Evolutionary conservation across 2,329 filamentous ascomycete genomes (phyloP).

Genomic region (Salinomyces thailandicus): DNA sequence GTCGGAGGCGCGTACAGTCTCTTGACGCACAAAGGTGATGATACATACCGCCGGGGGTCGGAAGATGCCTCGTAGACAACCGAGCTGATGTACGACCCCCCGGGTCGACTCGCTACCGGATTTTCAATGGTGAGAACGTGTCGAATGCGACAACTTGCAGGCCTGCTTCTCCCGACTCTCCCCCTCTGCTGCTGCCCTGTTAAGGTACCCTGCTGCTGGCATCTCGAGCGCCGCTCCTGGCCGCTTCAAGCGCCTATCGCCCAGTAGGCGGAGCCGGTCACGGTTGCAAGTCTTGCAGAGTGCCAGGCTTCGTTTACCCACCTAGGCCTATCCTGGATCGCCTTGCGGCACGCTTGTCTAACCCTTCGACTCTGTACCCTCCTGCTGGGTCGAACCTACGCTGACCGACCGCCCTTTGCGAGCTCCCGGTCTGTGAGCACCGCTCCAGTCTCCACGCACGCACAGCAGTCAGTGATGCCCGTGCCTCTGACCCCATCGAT

Average conservation of each 20-base stretch:
- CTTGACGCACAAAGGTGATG: too few species aligned
- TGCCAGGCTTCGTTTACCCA: not conserved
- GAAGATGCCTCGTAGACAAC: not conserved
- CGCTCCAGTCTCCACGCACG: too few species aligned
- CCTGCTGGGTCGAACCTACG: not conserved
- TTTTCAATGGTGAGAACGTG: not conserved
- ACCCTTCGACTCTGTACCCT: not conserved
- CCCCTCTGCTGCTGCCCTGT: too few species aligned
- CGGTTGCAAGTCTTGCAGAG: not conserved
- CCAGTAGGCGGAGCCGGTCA: not conserved
- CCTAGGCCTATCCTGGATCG: not conserved
- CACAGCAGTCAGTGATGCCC: not conserved
- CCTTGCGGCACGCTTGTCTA: not conserved
- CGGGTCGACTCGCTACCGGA: not conserved
- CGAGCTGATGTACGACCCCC: not conserved
- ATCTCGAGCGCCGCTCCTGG: not conserved
- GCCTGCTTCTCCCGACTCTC: too few species aligned
- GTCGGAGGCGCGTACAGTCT: too few species aligned
- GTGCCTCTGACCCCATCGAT: not conserved
- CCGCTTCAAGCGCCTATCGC: not conserved
- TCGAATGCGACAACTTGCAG: not conserved
- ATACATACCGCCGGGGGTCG: too few species aligned
- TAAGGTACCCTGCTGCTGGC: too few species aligned
- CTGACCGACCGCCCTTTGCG: not conserved
- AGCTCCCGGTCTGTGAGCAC: too few species aligned